Evolutionary conservation across 73 alveolate genomes (phyloP), one percentile per base, ranked within the genome.

Genomic region (Paramecium pentaurelia): DNA sequence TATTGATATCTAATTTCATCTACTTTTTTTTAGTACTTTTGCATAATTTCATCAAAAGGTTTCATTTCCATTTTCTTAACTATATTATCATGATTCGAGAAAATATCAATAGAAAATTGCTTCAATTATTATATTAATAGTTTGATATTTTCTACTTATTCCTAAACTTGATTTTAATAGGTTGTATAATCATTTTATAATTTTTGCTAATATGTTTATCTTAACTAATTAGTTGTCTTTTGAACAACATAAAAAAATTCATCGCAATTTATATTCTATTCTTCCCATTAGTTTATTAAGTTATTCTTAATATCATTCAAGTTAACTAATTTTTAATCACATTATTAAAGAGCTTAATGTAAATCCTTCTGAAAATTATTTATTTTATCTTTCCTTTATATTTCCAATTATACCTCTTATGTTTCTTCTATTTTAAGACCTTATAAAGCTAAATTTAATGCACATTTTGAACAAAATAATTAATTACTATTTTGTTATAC

Each of bases 11-110:
- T 6, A 20, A 36, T 80, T 44, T 45, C 44, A 42, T 80, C 34
- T 40, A 47, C 91, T 80, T 80, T 80, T 36, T 47, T 80, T 28
- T 80, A 60, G 14, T 80, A 80, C 27, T 44, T 80, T 25, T 28
- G 32, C 91, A 80, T 80, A 10, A 80, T 80, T 47, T 80, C 91
- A 8, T 80, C 77, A 36, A 80, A 80, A 6, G 91, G 91, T 80
- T 80, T 80, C 91, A 80, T 80, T 49, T 80, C 91, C 91, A 80
- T 80, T 80, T 44, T 80, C 75, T 49, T 80, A 45, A 80, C 91
- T 22, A 80, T 80, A 25, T 80, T 80, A 7, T 80, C 91, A 45
- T 80, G 91, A 80, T 80, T 80, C 0, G 32, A 25, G 8, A 38
- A 60, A 80, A 80, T 80, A 80, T 80, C 91, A 27, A 25, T 36